Conservation (phyloP, 2,329 filamentous ascomycete genomes). For the Ophiocordyceps camponoti-leonardi region DNA sequence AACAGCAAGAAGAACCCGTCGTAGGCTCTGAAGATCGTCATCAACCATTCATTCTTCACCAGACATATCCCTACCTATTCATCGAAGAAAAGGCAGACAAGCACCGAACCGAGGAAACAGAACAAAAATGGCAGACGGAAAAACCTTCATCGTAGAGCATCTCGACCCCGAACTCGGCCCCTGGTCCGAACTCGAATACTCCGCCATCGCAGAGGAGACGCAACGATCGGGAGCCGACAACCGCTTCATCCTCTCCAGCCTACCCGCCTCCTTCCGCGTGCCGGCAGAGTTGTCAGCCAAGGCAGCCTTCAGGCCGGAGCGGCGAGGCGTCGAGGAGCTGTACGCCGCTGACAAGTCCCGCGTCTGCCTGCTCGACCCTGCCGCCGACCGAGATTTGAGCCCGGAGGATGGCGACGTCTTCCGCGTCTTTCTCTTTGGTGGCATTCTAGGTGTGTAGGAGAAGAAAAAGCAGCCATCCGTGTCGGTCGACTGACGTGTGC, state of each 20-base stretch:
- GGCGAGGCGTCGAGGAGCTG: conserved; percentile 64
- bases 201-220: conserved; percentile 71
- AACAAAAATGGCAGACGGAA: conserved; percentile 27
- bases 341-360: conserved; percentile 55
- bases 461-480: neutral
- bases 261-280: conserved; percentile 52
- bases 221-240: conserved; percentile 34
- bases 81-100: neutral
- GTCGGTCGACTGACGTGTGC: neutral
- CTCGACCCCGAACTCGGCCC: conserved; percentile 84
- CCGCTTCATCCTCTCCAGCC: conserved; percentile 66
- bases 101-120: neutral
- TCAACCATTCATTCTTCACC: neutral
- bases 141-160: conserved; percentile 90
- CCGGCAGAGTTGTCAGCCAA: conserved; percentile 36
- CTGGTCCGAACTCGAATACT: conserved; percentile 91
- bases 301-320: conserved; percentile 53
- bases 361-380: conserved; percentile 80
- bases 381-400: conserved; percentile 62
- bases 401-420: conserved; percentile 72
- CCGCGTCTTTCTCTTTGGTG: conserved; percentile 87
- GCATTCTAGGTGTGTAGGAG: conserved; percentile 90
- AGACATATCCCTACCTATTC: neutral
- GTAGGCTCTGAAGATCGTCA: neutral
- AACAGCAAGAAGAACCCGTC: no score